phyloP scores from a whole-genome alignment of 768 basidiomycete species.

The Goffeauzyma gilvescens region DNA sequence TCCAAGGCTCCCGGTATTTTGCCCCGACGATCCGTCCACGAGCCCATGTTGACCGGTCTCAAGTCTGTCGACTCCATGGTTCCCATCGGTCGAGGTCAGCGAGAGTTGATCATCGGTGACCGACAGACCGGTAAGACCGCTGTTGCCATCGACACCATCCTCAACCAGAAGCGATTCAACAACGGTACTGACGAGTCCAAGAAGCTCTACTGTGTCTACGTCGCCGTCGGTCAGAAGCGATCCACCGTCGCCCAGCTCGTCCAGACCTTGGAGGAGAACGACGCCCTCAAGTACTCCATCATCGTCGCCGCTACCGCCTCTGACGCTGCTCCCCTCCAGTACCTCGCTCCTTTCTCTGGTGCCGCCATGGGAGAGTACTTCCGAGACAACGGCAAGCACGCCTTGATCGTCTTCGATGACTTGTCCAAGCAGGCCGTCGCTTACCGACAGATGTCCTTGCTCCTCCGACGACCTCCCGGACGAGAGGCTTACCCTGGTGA shows the following conservation, averaged over 20 bases:
- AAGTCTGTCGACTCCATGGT: slow-evolving; percentile 99
- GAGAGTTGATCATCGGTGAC: slow-evolving; percentile 99
- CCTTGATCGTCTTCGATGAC: slow-evolving; percentile 98
- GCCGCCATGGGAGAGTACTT: slow-evolving; percentile 99
- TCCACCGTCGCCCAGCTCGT: slow-evolving; percentile 99
- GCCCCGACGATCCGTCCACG: slow-evolving; percentile 95
- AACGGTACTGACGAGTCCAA: slow-evolving; percentile 88
- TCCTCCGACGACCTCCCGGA: slow-evolving; percentile 55
- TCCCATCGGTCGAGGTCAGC: slow-evolving; percentile 99
- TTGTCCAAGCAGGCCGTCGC: slow-evolving; percentile 99
- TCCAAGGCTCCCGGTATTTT: slow-evolving; percentile 98
- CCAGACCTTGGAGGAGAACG: slow-evolving; percentile 98
- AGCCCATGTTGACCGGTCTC: slow-evolving; percentile 98
- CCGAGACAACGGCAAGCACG: slow-evolving; percentile 97
- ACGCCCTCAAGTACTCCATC: slow-evolving; percentile 99
- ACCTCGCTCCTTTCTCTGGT: slow-evolving; percentile 98
- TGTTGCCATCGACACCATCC: slow-evolving; percentile 98
- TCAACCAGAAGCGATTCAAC: slow-evolving; percentile 99
- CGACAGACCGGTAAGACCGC: slow-evolving; percentile 99
- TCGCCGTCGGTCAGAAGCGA: slow-evolving; percentile 97
- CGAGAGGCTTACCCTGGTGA: slow-evolving; percentile 36
- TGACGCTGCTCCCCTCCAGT: slow-evolving; percentile 96
- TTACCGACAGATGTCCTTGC: slow-evolving; percentile 99
- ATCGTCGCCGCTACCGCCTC: slow-evolving; percentile 98
- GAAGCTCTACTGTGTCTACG: slow-evolving; percentile 99